A percentile compares a stretch with the other conserved stretches of the same genome.
Conservation (phyloP, 768 basidiomycete genomes). For the Podaxis pistillaris region DNA sequence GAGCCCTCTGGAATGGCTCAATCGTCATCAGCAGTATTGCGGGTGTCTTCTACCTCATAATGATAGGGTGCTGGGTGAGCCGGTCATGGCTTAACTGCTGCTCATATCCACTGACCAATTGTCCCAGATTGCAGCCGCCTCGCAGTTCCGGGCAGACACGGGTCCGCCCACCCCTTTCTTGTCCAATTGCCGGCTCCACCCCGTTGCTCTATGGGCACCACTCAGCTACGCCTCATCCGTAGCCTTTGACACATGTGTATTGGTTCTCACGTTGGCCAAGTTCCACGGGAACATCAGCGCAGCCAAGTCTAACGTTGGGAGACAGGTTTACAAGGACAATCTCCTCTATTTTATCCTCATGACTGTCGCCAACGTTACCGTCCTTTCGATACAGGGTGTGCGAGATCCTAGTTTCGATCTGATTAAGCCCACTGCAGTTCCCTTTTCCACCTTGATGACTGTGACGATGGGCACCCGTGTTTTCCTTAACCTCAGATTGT, state of each 20-base stretch:
- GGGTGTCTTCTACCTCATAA: conserved; percentile 4
- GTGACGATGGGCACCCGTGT: conserved; percentile 10
- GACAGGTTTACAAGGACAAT: conserved; percentile 8
- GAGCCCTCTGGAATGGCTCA: conserved; percentile 9
- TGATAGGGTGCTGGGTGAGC: conserved; percentile 10
- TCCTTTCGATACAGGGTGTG: conserved; percentile 4
- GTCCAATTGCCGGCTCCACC: conserved; percentile 7
- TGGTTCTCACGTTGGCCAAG: background rate
- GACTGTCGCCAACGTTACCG: background rate
- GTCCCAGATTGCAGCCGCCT: background rate
- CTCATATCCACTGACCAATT: background rate
- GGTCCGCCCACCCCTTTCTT: conserved; percentile 3
- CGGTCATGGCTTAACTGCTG: background rate
- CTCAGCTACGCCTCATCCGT: conserved; percentile 13
- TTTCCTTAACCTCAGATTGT: conserved; percentile 9
- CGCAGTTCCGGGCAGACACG: conserved; percentile 2
- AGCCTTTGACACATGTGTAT: conserved; percentile 7
- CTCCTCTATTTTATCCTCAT: conserved; percentile 8
- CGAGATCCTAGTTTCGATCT: conserved; percentile 1
- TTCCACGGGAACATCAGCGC: conserved; percentile 2
- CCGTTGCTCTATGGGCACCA: background rate
- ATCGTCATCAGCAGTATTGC: background rate
- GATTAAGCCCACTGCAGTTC: conserved; percentile 6
- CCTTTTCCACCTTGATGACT: conserved; percentile 10
- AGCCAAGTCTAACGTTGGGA: conserved; percentile 1